Conservation (phyloP, 495 filamentous ascomycete genomes). For the Lasiosphaeria miniovina region DNA sequence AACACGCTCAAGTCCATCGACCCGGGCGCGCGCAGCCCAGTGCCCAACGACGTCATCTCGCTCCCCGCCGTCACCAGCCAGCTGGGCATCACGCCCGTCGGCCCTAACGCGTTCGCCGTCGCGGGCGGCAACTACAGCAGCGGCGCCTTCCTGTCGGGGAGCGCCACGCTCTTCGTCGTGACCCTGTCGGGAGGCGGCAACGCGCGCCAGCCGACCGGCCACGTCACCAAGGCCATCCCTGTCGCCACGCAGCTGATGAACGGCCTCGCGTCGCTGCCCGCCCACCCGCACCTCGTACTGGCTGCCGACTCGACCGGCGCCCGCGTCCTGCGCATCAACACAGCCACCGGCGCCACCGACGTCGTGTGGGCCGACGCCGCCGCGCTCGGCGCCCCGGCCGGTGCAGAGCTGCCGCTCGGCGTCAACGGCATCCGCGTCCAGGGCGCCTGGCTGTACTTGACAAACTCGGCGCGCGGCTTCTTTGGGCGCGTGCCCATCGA, state of each 20-base stretch:
- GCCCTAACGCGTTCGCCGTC: neutral
- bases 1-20: neutral
- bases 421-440: conserved; percentile 36
- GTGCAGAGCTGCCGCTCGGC: conserved; percentile 24
- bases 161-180: neutral
- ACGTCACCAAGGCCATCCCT: conserved; percentile 12
- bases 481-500: conserved; percentile 35
- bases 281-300: conserved; percentile 15
- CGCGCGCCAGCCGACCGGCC: neutral
- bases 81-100: neutral
- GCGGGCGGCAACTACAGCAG: neutral
- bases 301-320: conserved; percentile 34
- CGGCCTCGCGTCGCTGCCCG: conserved; percentile 25
- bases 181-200: neutral
- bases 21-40: neutral
- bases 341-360: conserved; percentile 10
- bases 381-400: neutral
- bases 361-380: conserved; percentile 10
- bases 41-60: neutral
- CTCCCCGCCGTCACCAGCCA: neutral
- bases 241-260: conserved; percentile 28
- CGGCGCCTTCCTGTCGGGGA: neutral
- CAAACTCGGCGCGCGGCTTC: conserved; percentile 33
- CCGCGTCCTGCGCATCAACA: conserved; percentile 29
- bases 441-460: conserved; percentile 37